Evolutionary conservation across 176 grass and related monocot species (phyloP).

Genomic region (Ensete glaucum): DNA sequence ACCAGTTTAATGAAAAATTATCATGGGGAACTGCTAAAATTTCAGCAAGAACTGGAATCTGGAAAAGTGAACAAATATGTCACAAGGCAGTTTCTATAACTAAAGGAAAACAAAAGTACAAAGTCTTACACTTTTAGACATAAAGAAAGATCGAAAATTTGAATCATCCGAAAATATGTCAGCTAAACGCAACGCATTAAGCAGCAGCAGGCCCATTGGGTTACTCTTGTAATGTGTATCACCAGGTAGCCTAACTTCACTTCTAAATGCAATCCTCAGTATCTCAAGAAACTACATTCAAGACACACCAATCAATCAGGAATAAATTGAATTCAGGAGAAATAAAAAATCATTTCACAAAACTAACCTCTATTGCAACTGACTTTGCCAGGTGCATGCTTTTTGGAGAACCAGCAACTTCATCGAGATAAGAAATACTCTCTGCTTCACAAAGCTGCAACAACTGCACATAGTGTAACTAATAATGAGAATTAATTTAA

Average conservation of each 20-base stretch:
- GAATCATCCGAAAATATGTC: constrained; percentile 98
- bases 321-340: constrained; percentile 5
- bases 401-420: constrained; percentile 64
- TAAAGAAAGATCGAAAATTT: constrained; percentile 86
- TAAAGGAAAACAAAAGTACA: constrained; percentile 19
- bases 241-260: constrained; percentile 26
- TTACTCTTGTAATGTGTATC: constrained; percentile 27
- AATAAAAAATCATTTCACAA: constrained; percentile 14
- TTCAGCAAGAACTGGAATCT: constrained; percentile 90
- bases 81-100: neutral
- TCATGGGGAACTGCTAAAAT: constrained; percentile 72
- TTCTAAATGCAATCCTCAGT: constrained; percentile 70
- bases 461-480: constrained; percentile 39
- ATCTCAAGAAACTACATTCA: constrained; percentile 76
- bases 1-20: constrained; percentile 74
- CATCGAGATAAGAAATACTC: constrained; percentile 95
- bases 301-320: constrained; percentile 18
- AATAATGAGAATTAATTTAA: constrained; percentile 21
- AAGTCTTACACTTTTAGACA: constrained; percentile 62
- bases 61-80: constrained; percentile 20
- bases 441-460: constrained; percentile 97
- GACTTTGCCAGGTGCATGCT: constrained; percentile 73
- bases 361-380: constrained; percentile 76
- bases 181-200: constrained; percentile 71
- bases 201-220: constrained; percentile 77